Evolutionary conservation across 192 early-diverging fungal genomes (phyloP), one percentile per base, ranked within the genome.

Genomic region (Obelidium mucronatum): DNA sequence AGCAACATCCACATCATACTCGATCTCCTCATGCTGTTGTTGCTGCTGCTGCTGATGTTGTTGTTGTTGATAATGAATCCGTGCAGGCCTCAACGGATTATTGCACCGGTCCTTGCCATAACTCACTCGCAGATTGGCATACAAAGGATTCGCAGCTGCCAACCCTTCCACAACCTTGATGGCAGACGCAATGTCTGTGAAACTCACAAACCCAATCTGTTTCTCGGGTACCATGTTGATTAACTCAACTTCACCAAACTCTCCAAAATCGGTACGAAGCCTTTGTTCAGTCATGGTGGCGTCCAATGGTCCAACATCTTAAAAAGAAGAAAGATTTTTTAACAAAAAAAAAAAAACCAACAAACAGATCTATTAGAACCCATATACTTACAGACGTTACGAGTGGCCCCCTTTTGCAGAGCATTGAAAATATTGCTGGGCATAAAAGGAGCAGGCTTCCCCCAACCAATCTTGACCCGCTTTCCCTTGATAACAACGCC

Each of bases 71-170:
- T 48, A 48, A 6, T 48, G 44, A 13, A 11, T 31, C 24, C 55
- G 11, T 31, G 55, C 6, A 58, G 85, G 84, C 15, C 91, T 79
- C 3, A 91, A 89, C 22, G 92, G 86, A 59, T 94, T 92, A 33
- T 90, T 94, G 79, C 94, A 96, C 5, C 95, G 91, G 79, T 96
- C 95, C 73, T 95, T 94, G n/a, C 95, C 94, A 82, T 85, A 96
- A 67, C 88, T 90, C 78, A 96, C 84, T 44, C 87, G 80, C 67
- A 86, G 86, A 24, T 40, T 51, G 1, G 72, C 52, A 68, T 83
- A 81, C 35, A 87, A 90, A 31, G 90, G 86, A 54, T 91, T 85
- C 13, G 56, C 35, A 17, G 6, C 6, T 30, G 42, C 8, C 40
- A 67, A 51, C 5, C 80, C 82, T 28, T 94, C 92, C n/a, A 94